A percentile compares a stretch with the other conserved stretches of the same genome.
phyloP scores from a whole-genome alignment of 257 asterid genomes.

The Nicotiana obtusifolia region DNA sequence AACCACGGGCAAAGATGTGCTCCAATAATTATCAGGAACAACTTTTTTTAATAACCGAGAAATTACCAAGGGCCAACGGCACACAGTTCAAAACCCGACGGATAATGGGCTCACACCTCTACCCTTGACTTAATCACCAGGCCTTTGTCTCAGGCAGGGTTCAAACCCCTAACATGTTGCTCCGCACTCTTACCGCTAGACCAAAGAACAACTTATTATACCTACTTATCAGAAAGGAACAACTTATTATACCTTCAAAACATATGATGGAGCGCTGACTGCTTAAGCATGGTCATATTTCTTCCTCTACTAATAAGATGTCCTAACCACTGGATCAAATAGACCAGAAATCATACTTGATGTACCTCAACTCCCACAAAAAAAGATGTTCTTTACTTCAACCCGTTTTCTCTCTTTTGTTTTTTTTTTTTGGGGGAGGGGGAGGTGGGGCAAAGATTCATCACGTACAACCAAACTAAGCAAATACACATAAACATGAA shows the following conservation, averaged over 20 bases:
- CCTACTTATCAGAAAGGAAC: not conserved
- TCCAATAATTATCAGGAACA: not conserved
- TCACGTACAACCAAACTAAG: not conserved
- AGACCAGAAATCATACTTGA: not conserved
- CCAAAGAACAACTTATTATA: no score
- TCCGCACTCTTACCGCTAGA: no score
- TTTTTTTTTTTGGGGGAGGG: not conserved
- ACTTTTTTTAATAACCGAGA: not conserved
- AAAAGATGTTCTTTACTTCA: not conserved
- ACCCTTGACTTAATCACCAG: no score
- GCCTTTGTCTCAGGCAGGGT: no score
- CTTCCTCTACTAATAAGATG: not conserved
- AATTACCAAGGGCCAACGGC: no score
- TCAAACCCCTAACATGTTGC: no score
- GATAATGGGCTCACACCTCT: no score
- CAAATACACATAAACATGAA: not conserved
- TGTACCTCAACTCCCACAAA: not conserved
- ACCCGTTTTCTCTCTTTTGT: not conserved
- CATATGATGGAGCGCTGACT: not conserved
- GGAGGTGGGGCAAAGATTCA: no score
- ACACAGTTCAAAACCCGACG: no score
- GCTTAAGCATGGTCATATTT: not conserved
- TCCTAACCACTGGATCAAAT: not conserved
- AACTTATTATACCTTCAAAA: not conserved
- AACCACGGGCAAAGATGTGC: not conserved